Evolutionary conservation across 2,329 filamentous ascomycete genomes (phyloP), one percentile per base, ranked within the genome.

Genomic region (Venturia nashicola): DNA sequence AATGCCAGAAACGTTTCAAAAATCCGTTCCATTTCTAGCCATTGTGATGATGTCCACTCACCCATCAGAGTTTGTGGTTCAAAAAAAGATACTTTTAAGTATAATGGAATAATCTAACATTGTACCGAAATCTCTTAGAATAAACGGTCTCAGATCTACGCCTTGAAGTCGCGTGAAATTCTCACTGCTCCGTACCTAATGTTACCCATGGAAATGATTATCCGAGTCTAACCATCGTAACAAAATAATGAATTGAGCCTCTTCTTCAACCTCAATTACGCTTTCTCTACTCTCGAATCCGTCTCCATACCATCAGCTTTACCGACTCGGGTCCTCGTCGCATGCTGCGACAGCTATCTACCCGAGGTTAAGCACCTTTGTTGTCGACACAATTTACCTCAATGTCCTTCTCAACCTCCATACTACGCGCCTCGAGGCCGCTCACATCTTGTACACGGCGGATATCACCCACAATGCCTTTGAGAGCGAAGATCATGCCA

Each of bases 401-500:
- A 34, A 81, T 81, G 78, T 78, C 78, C 70, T 72, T 79, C 67
- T 75, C 74, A 70, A 71, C 72, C 64, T 70, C 73, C 59, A 71
- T 76, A 68, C 71, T 72, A 71, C 71, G 76, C 64, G 67, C 72
- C 69, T 72, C 76, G 64, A 70, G 72, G 66, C 73, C 72, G 73
- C 71, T 73, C 71, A 75, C 71, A 69, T 73, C 73, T 67, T 70
- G 67, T 69, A 71, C 73, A 68, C 73, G 73, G 66, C 70, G 64
- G 63, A 66, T 66, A 44, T 67, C 70, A 54, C 65, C 68, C 43
- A 76, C 71, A 65, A 96, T 96, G 90, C 90, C 91, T 74, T 82
- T 96, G 68, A 86, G 86, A 79, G 89, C 89, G 67, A 93, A 89
- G 76, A 81, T 91, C 68, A 77, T 81, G 72, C 82, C 83, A 74